Percentiles rank a stretch among this genome's conserved stretches.
These are phyloP conservation scores for Hymenoscyphus fructigenus DNA, from an alignment of 2,329 filamentous ascomycete species.

Conservation along the genomic window DNA sequence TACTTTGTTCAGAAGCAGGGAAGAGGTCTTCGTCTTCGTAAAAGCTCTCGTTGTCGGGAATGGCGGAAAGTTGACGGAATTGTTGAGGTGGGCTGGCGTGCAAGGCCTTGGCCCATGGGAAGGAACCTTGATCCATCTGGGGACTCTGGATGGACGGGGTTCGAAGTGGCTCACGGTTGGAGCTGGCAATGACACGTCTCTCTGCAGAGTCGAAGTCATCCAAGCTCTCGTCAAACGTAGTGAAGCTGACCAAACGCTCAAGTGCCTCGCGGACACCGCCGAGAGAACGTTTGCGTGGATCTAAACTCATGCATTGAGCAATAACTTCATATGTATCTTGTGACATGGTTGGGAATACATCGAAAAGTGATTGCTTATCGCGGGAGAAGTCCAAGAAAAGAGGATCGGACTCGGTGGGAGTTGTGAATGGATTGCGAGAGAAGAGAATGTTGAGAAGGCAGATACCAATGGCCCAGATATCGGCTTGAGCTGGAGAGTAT, in stretches of 20 bases:
- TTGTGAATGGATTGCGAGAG: conserved; percentile 92
- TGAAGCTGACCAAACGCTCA: conserved; percentile 81
- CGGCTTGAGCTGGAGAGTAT: conserved; percentile 89
- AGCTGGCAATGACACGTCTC: conserved; percentile 73
- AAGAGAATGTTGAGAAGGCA: conserved; percentile 96
- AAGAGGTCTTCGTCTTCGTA: conserved; percentile 80
- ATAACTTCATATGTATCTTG: conserved; percentile 97
- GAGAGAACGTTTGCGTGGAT: conserved; percentile 85
- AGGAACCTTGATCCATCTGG: conserved; percentile 74
- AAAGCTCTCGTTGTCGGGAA: conserved; percentile 68
- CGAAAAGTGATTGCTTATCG: conserved; percentile 94
- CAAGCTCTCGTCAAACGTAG: conserved; percentile 83
- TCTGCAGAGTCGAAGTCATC: conserved; percentile 93
- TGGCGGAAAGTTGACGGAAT: conserved; percentile 82
- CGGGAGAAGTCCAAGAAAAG: conserved; percentile 90
- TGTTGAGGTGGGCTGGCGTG: conserved; percentile 70
- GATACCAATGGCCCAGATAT: conserved; percentile 96
- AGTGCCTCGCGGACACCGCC: conserved; percentile 75
- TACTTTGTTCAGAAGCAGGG: conserved; percentile 68
- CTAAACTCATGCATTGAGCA: conserved; percentile 83
- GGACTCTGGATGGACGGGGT: conserved; percentile 94
- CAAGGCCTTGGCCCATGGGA: conserved; percentile 92
- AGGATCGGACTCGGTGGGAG: conserved; percentile 84
- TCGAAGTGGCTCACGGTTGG: conserved; percentile 91
- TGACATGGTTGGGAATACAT: conserved; percentile 98